Conservation (phyloP, 345 rosid species). For the Pistacia atlantica region DNA sequence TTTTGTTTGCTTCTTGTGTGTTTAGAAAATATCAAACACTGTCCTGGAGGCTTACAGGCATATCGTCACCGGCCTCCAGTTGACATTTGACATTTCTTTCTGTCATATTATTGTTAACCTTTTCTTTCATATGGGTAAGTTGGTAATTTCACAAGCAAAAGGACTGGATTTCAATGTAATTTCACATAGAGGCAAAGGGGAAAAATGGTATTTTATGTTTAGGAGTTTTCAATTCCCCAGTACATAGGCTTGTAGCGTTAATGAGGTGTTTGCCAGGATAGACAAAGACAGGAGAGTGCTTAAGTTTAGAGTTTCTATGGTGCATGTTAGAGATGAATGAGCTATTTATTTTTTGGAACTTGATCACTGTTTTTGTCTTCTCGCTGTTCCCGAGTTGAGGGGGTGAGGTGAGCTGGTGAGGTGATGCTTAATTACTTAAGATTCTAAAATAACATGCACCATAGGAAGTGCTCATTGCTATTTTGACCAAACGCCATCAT, state of each 20-base stretch:
- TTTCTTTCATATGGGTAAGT: neutral
- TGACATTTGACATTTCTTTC: neutral
- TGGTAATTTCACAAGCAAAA: neutral
- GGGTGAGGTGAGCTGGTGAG: slow-evolving; percentile 1
- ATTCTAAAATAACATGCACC: slow-evolving; percentile 15
- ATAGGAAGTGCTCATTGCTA: slow-evolving; percentile 22
- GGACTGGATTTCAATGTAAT: neutral
- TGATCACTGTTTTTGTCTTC: slow-evolving; percentile 31
- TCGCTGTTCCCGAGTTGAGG: slow-evolving; percentile 42
- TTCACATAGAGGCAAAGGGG: neutral
- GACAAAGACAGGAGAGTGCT: slow-evolving; percentile 26
- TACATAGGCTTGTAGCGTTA: neutral
- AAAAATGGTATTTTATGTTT: neutral
- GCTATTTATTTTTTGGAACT: slow-evolving; percentile 2
- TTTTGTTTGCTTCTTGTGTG: neutral
- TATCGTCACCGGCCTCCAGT: neutral
- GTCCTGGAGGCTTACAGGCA: neutral
- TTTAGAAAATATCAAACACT: neutral
- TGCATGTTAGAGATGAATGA: slow-evolving; percentile 20
- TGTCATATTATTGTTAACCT: neutral
- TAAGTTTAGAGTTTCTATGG: slow-evolving; percentile 18
- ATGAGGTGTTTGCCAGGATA: slow-evolving; percentile 16
- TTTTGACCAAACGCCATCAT: slow-evolving; percentile 18
- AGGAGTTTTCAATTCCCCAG: slow-evolving; percentile 11
- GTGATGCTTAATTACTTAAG: neutral